Conservation (phyloP, 306 rosid genomes). For the Glycine latifolia region DNA sequence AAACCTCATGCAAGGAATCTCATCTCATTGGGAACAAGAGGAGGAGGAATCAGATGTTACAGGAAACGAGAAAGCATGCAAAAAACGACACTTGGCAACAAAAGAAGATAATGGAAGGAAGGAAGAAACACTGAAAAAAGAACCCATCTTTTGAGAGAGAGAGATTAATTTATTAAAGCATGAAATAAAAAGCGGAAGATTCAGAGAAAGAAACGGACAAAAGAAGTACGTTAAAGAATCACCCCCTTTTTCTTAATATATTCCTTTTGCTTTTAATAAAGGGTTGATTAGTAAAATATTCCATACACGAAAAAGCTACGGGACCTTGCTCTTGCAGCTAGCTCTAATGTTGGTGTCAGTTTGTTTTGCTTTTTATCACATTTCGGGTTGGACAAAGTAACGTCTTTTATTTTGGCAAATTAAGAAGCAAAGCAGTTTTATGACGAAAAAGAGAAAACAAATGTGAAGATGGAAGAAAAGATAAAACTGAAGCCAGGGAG, state of each 20-base stretch:
- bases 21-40: conserved; percentile 48
- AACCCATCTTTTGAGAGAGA: conserved; percentile 36
- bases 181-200: conserved; percentile 36
- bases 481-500: not conserved
- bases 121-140: not conserved
- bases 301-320: conserved; percentile 51
- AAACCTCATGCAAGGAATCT: too few relatives aligned
- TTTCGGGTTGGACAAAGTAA: conserved; percentile 4
- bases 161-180: conserved; percentile 17
- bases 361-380: conserved; percentile 26
- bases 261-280: conserved; percentile 52
- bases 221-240: conserved; percentile 48
- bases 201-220: conserved; percentile 48
- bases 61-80: conserved; percentile 34
- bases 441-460: not conserved
- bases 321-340: conserved; percentile 43
- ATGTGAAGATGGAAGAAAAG: not conserved
- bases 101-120: conserved; percentile 51
- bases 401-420: not conserved
- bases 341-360: conserved; percentile 44
- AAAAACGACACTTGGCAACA: conserved; percentile 24
- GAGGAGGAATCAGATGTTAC: conserved; percentile 51
- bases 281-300: conserved; percentile 1
- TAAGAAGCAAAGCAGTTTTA: not conserved
- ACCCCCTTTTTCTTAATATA: conserved; percentile 41